Base-by-base conservation (phyloP, 768 basidiomycete species). In the Mycena albidolilacea region DNA sequence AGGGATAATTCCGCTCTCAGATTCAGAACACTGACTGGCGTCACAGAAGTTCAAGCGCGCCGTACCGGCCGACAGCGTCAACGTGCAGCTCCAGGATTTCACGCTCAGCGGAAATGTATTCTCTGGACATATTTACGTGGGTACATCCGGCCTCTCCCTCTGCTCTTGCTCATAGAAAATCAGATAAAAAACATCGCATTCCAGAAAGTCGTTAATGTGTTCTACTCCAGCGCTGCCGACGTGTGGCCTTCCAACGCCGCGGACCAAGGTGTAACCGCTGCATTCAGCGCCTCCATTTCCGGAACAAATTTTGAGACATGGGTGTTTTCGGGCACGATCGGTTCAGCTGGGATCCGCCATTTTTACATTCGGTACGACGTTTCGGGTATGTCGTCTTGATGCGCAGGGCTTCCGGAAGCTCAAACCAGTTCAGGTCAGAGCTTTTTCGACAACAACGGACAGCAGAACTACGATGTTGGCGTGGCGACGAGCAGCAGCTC, bases 131-230 rank as follows among this genome's bases (percentile, higher is more conserved):
- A 64, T 64, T 6, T 64, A 64, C 50, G 63, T 54, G 5, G 46
- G 46, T 8, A 15, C 15, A 2, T 19, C 1, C 15, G 30, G 17
- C 21, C 11, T 30, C 35, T 15, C 48, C n/a, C 6, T 21, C 21
- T 35, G 35, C 17, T 44, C n/a, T 50, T 55, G 9, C 30, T 30
- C 30, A 30, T 39, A 21, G 1, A 30, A 62, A 21, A 4, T 10
- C 55, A 67, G 65, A 67, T 57, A 21, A 67, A 67, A 30, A 67
- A 67, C 19, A 58, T 67, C 21, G 55, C 55, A n/a, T 58, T 67
- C 17, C 6, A 15, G 41, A 67, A 67, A 43, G 54, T 67, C 17
- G 43, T 67, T 6, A 67, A 67, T 17, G 55, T 67, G 4, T 67
- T 30, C 55, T 67, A 58, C 55, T 67, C 65, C 9, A 67, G 30